These are phyloP conservation scores for Trichosporon sp. DNA, from an alignment of 1,284 basidiomycete genomes.

Conservation along the genomic window DNA sequence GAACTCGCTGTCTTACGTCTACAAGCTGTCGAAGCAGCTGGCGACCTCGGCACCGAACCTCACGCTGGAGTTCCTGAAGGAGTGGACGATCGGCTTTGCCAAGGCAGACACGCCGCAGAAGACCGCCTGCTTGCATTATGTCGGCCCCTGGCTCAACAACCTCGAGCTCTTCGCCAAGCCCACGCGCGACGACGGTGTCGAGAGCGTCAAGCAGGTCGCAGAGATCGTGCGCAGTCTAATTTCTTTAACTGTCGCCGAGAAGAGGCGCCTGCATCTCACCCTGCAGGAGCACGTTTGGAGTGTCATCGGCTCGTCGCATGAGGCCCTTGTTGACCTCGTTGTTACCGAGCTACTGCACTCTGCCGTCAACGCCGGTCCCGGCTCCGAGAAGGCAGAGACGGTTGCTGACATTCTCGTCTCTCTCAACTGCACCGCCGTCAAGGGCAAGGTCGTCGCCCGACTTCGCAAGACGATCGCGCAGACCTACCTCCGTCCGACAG, in stretches of 20 bases:
- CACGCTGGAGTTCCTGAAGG: conserved; percentile 77
- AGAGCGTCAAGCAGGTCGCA: conserved; percentile 51
- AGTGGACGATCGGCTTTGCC: conserved; percentile 58
- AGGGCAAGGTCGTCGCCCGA: conserved; percentile 68
- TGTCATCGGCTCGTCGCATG: conserved; percentile 64
- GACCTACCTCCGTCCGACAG: conserved; percentile 60
- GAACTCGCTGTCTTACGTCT: conserved; percentile 60
- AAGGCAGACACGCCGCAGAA: conserved; percentile 61
- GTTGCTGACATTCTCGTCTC: conserved; percentile 68
- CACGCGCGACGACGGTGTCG: conserved; percentile 49
- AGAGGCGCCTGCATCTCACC: conserved; percentile 59
- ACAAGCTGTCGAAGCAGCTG: conserved; percentile 63
- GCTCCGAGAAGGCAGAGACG: conserved; percentile 66
- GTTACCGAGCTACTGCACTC: conserved; percentile 71
- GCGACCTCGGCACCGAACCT: conserved; percentile 68
- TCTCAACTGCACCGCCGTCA: conserved; percentile 67
- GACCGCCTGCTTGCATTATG: conserved; percentile 67
- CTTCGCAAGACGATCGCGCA: conserved; percentile 73
- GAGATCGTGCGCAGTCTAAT: conserved; percentile 72
- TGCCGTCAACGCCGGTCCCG: conserved; percentile 72
- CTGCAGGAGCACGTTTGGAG: conserved; percentile 70
- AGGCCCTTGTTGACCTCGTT: conserved; percentile 61
- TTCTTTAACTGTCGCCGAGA: conserved; percentile 64
- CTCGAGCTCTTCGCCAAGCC: conserved; percentile 66
- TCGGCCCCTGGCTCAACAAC: conserved; percentile 81